A percentile compares a stretch with the other conserved stretches of the same genome.
phyloP scores from a whole-genome alignment of 2,329 filamentous ascomycete genomes.

The Claviceps monticola region DNA sequence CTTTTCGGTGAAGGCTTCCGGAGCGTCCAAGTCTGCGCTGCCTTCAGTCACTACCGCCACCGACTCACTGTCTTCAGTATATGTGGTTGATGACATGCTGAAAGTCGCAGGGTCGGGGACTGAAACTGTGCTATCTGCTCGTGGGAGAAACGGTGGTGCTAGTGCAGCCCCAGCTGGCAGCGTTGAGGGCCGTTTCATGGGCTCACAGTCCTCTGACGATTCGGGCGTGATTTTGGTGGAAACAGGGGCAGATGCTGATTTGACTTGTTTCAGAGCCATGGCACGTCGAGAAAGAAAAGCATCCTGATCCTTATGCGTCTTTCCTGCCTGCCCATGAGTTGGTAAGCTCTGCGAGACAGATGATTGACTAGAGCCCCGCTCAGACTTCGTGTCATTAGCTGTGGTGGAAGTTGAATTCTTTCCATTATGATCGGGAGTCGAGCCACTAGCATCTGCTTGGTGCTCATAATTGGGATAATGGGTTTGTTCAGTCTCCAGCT shows the following conservation, averaged over 20 bases:
- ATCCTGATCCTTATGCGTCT: conserved; percentile 6
- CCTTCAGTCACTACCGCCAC: not conserved
- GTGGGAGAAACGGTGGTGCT: conserved; percentile 35
- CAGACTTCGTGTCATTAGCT: conserved; percentile 7
- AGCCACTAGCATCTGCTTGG: conserved; percentile 10
- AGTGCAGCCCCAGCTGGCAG: conserved; percentile 33
- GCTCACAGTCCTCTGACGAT: conserved; percentile 11
- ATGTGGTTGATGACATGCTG: conserved; percentile 1
- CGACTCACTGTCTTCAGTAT: conserved; percentile 1
- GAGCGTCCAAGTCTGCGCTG: conserved; percentile 5
- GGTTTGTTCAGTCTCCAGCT: conserved; percentile 30
- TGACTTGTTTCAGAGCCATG: conserved; percentile 16
- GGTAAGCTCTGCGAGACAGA: conserved; percentile 8
- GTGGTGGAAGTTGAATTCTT: conserved; percentile 6
- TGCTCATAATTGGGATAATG: conserved; percentile 25
- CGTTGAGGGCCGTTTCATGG: conserved; percentile 20
- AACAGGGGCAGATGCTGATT: conserved; percentile 12
- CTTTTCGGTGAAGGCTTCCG: conserved; percentile 6
- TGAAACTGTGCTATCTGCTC: conserved; percentile 12
- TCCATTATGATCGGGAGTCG: conserved; percentile 8
- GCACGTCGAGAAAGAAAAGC: conserved; percentile 9
- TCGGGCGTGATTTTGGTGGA: conserved; percentile 10
- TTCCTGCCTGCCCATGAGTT: conserved; percentile 5
- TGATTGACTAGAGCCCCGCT: conserved; percentile 6
- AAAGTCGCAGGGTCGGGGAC: conserved; percentile 4